Conservation (phyloP, 805 yeast species). For the Schwanniomyces vanrijiae region DNA sequence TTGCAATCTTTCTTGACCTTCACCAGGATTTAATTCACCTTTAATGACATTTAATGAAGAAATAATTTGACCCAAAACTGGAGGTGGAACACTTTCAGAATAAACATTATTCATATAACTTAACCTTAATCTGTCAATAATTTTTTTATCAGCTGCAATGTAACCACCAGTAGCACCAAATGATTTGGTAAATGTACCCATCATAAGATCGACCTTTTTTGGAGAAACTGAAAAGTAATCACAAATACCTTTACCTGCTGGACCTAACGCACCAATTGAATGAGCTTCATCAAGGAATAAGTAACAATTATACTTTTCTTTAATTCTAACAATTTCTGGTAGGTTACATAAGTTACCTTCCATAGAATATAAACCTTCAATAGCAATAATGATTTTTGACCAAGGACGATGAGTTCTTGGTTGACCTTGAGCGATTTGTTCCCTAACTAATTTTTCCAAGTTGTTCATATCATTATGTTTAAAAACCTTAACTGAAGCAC, state of each 20-base stretch:
- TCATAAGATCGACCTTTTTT: conserved; percentile 72
- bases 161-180: conserved; percentile 99
- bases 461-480: conserved; percentile 87
- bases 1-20: conserved; percentile 86
- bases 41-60: conserved; percentile 75
- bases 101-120: conserved; percentile 72
- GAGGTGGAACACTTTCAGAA: conserved; percentile 87
- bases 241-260: conserved; percentile 90
- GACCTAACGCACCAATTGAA: conserved; percentile 98
- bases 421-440: conserved; percentile 90
- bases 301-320: conserved; percentile 83
- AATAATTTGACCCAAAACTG: conserved; percentile 84
- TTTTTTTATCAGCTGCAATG: conserved; percentile 68
- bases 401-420: conserved; percentile 96
- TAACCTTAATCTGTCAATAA: conserved; percentile 74
- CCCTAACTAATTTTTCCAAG: conserved; percentile 75
- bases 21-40: conserved; percentile 87
- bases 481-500: conserved; percentile 89
- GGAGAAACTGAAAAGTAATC: conserved; percentile 87
- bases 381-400: conserved; percentile 81
- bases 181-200: conserved; percentile 98
- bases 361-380: conserved; percentile 92
- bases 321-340: conserved; percentile 70
- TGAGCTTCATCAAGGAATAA: conserved; percentile 97
- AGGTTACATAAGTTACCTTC: conserved; percentile 88